phyloP scores from a whole-genome alignment of 768 basidiomycete genomes.

The Paxillus rubicundulus region DNA sequence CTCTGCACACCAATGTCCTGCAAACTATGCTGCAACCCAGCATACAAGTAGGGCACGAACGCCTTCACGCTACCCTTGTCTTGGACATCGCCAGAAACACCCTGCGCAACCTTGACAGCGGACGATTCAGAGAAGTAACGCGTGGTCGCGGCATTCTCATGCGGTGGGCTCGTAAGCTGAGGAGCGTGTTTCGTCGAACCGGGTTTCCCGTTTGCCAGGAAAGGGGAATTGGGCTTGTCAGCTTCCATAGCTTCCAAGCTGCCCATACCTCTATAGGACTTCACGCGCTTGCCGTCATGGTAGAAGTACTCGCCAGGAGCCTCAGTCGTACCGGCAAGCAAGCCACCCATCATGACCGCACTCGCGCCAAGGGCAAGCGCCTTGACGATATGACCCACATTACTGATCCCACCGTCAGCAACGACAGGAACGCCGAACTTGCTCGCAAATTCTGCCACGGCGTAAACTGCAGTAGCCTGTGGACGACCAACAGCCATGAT shows the following conservation, averaged over 20 bases:
- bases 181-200: conserved; percentile 46
- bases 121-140: conserved; percentile 61
- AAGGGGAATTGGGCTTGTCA: conserved; percentile 43
- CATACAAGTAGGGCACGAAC: conserved; percentile 83
- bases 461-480: conserved; percentile 97
- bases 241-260: conserved; percentile 92
- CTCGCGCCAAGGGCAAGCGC: conserved; percentile 91
- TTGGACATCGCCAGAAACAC: conserved; percentile 94
- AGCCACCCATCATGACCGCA: conserved; percentile 98
- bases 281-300: conserved; percentile 98
- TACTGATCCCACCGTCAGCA: conserved; percentile 93
- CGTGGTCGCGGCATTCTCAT: conserved; percentile 94
- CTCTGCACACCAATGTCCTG: conserved; percentile 87
- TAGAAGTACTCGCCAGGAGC: conserved; percentile 99
- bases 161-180: conserved; percentile 44
- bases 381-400: conserved; percentile 98
- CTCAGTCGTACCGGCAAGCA: conserved; percentile 94
- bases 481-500: conserved; percentile 99
- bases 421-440: conserved; percentile 96
- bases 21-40: conserved; percentile 87
- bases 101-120: conserved; percentile 93
- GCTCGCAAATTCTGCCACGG: conserved; percentile 89
- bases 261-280: conserved; percentile 99
- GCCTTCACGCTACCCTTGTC: conserved; percentile 95
- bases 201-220: conserved; percentile 22